phyloP scores from a whole-genome alignment of 805 yeast species.

The Starmera amethionina region DNA sequence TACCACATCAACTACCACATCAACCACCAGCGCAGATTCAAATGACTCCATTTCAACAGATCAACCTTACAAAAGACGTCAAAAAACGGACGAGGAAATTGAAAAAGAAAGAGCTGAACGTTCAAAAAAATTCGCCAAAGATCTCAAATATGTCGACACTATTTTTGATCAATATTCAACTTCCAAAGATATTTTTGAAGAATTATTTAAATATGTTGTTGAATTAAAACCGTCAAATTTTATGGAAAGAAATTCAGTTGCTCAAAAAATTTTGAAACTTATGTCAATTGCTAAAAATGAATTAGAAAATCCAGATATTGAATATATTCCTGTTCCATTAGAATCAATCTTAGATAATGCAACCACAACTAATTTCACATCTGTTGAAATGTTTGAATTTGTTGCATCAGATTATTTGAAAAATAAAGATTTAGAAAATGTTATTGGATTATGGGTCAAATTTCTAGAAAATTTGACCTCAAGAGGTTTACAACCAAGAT shows the following conservation, averaged over 20 bases:
- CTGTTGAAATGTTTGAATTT: slow-evolving; percentile 3
- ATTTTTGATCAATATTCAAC: neutral
- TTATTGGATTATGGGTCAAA: slow-evolving; percentile 14
- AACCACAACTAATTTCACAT: slow-evolving; percentile 9
- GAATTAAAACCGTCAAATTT: neutral
- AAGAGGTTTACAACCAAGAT: neutral
- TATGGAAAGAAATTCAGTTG: neutral
- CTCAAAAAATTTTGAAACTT: slow-evolving; percentile 1
- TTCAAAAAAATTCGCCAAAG: neutral
- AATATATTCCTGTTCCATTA: slow-evolving; percentile 11
- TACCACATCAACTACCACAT: too few relatives aligned
- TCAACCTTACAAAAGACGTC: too few relatives aligned
- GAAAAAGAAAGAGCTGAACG: neutral
- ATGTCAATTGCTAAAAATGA: slow-evolving; percentile 7
- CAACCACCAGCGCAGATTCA: too few relatives aligned
- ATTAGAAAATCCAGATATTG: slow-evolving; percentile 5
- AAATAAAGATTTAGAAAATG: slow-evolving; percentile 7
- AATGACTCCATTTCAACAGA: too few relatives aligned
- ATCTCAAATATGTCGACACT: neutral
- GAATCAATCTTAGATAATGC: slow-evolving; percentile 13
- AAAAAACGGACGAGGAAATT: too few relatives aligned
- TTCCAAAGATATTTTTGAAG: neutral
- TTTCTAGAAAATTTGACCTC: slow-evolving; percentile 10
- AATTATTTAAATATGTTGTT: slow-evolving; percentile 2
- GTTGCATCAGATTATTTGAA: slow-evolving; percentile 8